phyloP scores from a whole-genome alignment of 768 basidiomycete genomes.

The Auricularia auricula-judae region DNA sequence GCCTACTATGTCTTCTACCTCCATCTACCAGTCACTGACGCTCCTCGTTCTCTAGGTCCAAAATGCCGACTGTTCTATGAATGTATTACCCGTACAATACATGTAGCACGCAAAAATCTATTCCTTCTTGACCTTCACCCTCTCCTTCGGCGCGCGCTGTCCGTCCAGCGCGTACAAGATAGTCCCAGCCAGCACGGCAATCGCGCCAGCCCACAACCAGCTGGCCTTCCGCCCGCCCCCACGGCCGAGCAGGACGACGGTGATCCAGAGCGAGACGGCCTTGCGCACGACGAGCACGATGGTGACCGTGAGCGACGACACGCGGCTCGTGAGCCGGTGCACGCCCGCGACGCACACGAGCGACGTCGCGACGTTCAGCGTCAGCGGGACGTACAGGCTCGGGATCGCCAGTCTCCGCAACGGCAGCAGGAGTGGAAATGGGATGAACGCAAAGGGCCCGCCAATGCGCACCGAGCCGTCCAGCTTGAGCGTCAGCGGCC shows the following conservation, averaged over 20 bases:
- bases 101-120: too few relatives aligned
- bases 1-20: not conserved
- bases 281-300: constrained; percentile 75
- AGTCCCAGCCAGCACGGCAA: not conserved
- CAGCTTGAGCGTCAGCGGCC: constrained; percentile 19
- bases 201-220: not conserved
- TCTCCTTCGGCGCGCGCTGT: not conserved
- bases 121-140: not conserved
- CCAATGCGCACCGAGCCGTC: not conserved
- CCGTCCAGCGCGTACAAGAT: not conserved
- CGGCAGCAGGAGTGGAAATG: too few relatives aligned
- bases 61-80: not conserved
- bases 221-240: constrained; percentile 16
- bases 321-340: constrained; percentile 69
- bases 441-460: not conserved
- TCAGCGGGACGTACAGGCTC: constrained; percentile 46
- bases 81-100: too few relatives aligned
- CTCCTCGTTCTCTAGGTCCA: not conserved
- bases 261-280: constrained; percentile 64
- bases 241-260: constrained; percentile 39
- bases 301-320: constrained; percentile 65
- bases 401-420: constrained; percentile 35
- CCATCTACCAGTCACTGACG: not conserved
- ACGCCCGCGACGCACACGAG: constrained; percentile 81
- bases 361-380: constrained; percentile 73